Evolutionary conservation across 2,329 filamentous ascomycete species (phyloP).

Genomic region (Verticillium klebahnii): DNA sequence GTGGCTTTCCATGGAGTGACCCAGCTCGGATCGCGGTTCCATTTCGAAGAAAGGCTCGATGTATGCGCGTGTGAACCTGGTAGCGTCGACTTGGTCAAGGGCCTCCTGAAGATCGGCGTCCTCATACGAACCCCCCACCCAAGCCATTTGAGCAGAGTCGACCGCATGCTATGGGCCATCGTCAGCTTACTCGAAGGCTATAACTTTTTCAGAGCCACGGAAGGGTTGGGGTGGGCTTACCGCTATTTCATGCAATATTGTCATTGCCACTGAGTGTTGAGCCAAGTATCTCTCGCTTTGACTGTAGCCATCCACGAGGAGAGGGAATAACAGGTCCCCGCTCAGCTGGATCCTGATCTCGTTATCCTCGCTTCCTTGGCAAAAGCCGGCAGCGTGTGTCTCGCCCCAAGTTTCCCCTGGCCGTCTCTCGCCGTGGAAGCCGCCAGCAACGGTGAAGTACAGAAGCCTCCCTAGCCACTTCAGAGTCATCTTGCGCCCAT

Average conservation of each 20-base stretch:
- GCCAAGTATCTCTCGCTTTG: slow-evolving; percentile 12
- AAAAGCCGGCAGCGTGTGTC: too few species aligned
- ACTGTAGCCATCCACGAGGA: slow-evolving; percentile 17
- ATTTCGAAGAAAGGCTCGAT: slow-evolving; percentile 19
- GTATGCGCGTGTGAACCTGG: neutral
- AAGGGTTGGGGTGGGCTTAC: neutral
- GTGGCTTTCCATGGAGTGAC: slow-evolving; percentile 18
- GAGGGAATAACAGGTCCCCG: slow-evolving; percentile 18
- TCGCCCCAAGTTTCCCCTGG: too few species aligned
- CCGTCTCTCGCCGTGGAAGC: neutral
- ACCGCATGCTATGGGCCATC: slow-evolving; percentile 1
- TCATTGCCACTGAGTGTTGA: too few species aligned
- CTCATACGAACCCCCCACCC: neutral
- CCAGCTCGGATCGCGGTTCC: slow-evolving; percentile 16
- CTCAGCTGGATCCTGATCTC: slow-evolving; percentile 5
- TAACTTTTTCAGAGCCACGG: neutral
- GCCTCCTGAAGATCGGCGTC: neutral
- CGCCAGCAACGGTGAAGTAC: neutral
- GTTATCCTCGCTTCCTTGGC: neutral
- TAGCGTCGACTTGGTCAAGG: neutral
- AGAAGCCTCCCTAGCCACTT: neutral
- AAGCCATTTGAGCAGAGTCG: neutral
- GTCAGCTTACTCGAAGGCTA: too few species aligned
- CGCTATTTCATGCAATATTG: neutral
- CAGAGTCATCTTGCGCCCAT: neutral